Evolutionary conservation across 805 yeast genomes (phyloP), one percentile per base, ranked within the genome.

Genomic region (Wickerhamomyces sydowiorum): DNA sequence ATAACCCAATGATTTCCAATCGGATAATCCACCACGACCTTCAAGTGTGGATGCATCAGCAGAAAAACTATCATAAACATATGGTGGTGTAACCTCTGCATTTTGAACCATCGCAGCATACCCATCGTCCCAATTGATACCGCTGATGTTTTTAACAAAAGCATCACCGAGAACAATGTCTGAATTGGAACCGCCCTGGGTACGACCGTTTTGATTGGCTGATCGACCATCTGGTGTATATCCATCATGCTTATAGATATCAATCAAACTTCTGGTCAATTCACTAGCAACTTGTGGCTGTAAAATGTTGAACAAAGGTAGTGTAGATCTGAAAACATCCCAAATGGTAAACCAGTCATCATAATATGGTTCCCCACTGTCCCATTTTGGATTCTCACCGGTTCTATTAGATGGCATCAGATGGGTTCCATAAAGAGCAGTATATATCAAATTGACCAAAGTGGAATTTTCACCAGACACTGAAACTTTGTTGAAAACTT

Each of bases 161-260:
- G 67, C 69, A 47, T 65, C 70, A 7, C 67, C 66, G 34, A 65
- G 48, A 7, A 63, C 53, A 29, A 64, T 60, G 43, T 65, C 70
- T 5, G 67, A 60, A 41, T 64, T 62, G 24, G 62, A 52, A 0
- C 69, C 70, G 17, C 70, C 70, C 44, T 64, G 67, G 4, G 67
- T 61, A 33, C 62, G 51, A 10, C 69, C 68, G 37, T 62, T 61
- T 44, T 65, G 64, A 38, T 60, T 60, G 17, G 66, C 65, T 22
- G 62, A 52, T 22, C 70, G 51, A 5, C 64, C 68, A 43, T 65
- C 70, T 1, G 69, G 69, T 42, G 64, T 57, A 43, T 50, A 65
- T 2, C 67, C 68, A 22, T 62, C 68, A 41, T 57, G 44, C 41
- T 57, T 49, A 46, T 59, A 61, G 22, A 55, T 61, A 14, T 60